Evolutionary conservation across 495 filamentous ascomycete species (phyloP).

Genomic region (Penicillium verhagenii): DNA sequence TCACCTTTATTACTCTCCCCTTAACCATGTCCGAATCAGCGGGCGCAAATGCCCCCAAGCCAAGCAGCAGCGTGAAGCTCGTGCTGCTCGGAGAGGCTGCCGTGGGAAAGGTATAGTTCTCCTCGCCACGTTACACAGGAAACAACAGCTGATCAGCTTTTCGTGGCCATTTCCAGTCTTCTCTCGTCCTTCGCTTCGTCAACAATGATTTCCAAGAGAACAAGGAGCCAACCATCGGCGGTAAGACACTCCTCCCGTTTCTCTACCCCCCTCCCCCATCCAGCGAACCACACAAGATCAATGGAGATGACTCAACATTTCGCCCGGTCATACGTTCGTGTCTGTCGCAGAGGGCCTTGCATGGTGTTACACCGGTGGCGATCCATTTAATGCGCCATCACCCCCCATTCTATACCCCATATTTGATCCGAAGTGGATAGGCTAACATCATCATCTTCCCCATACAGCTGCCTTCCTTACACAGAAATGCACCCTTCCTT

Average conservation of each 20-base stretch:
- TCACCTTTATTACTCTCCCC: neutral
- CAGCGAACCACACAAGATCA: neutral
- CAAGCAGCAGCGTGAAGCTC: conserved; percentile 98
- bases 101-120: conserved; percentile 82
- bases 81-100: conserved; percentile 96
- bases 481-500: conserved; percentile 95
- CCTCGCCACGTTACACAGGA: conserved; percentile 5
- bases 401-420: neutral
- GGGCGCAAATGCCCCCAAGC: conserved; percentile 71
- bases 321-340: neutral
- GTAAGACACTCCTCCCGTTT: conserved; percentile 55
- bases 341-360: neutral
- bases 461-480: conserved; percentile 93
- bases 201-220: conserved; percentile 99
- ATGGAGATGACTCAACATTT: neutral
- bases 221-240: conserved; percentile 98
- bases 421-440: neutral
- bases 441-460: conserved; percentile 37
- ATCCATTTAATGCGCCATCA: conserved; percentile 1
- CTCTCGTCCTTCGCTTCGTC: conserved; percentile 95
- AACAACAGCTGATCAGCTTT: conserved; percentile 18
- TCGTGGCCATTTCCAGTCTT: conserved; percentile 62
- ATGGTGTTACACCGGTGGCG: neutral
- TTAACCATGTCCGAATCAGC: conserved; percentile 45
- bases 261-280: neutral